These are phyloP conservation scores for Salvia hispanica DNA, from an alignment of 257 asterid species.

Conservation along the genomic window DNA sequence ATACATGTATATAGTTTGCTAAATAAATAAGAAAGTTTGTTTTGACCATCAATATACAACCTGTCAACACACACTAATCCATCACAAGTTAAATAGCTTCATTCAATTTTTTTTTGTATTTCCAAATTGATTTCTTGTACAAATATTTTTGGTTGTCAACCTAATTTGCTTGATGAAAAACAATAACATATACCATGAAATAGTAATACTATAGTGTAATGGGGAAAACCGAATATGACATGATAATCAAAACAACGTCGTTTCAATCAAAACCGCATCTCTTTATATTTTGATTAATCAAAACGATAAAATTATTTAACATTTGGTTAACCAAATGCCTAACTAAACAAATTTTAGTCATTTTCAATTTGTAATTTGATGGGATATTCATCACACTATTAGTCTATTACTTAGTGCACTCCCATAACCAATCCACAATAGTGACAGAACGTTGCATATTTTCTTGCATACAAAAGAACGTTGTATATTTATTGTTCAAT, in stretches of 20 bases:
- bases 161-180: too few relatives aligned
- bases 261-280: too few relatives aligned
- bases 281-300: too few relatives aligned
- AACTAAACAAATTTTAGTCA: background rate
- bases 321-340: too few relatives aligned
- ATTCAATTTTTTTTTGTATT: slow-evolving; percentile 10
- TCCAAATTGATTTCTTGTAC: slow-evolving; percentile 1
- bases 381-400: background rate
- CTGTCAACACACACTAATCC: background rate
- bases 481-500: slow-evolving; percentile 13
- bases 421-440: background rate
- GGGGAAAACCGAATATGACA: too few relatives aligned
- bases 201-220: too few relatives aligned
- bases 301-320: too few relatives aligned
- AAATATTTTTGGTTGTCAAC: background rate
- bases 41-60: too few relatives aligned
- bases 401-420: background rate
- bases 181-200: too few relatives aligned
- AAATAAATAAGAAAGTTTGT: too few relatives aligned
- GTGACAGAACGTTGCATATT: slow-evolving; percentile 4
- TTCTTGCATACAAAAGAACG: background rate
- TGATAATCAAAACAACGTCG: too few relatives aligned
- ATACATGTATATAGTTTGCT: too few relatives aligned
- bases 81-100: background rate
- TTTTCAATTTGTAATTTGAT: background rate